phyloP scores from a whole-genome alignment of 768 basidiomycete genomes.

The Rubroboletus pulcherrimus region DNA sequence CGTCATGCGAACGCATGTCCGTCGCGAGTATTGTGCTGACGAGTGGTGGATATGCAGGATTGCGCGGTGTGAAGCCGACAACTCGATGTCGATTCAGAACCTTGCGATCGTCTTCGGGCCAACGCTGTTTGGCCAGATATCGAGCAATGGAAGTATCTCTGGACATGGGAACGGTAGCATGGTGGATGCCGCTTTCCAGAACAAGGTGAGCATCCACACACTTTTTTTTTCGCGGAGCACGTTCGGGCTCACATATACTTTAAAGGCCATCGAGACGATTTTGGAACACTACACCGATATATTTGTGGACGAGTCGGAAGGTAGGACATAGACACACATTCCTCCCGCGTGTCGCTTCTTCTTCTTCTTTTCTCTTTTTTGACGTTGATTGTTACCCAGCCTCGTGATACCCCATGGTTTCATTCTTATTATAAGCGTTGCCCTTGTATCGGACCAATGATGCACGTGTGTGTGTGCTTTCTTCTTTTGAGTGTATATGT shows the following conservation, averaged over 20 bases:
- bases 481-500: background rate
- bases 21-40: constrained; percentile 6
- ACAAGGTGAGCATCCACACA: constrained; percentile 45
- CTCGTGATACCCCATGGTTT: constrained; percentile 26
- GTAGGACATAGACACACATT: constrained; percentile 19
- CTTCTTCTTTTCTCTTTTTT: background rate
- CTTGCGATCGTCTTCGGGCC: constrained; percentile 97
- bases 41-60: constrained; percentile 49
- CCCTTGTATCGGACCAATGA: constrained; percentile 1
- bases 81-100: constrained; percentile 92
- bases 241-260: constrained; percentile 9
- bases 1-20: constrained; percentile 16
- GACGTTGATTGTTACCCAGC: constrained; percentile 22
- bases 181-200: constrained; percentile 69
- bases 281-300: constrained; percentile 93
- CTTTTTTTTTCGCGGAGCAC: background rate
- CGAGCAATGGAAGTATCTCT: constrained; percentile 40
- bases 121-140: constrained; percentile 82
- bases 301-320: constrained; percentile 86
- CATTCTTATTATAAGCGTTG: constrained; percentile 10
- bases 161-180: constrained; percentile 53
- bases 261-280: constrained; percentile 91
- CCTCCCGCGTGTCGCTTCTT: background rate
- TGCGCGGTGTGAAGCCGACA: constrained; percentile 66
- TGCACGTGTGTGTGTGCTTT: background rate